Evolutionary conservation across 768 basidiomycete species (phyloP), one percentile per base, ranked within the genome.

Genomic region (Lactarius sanguifluus): DNA sequence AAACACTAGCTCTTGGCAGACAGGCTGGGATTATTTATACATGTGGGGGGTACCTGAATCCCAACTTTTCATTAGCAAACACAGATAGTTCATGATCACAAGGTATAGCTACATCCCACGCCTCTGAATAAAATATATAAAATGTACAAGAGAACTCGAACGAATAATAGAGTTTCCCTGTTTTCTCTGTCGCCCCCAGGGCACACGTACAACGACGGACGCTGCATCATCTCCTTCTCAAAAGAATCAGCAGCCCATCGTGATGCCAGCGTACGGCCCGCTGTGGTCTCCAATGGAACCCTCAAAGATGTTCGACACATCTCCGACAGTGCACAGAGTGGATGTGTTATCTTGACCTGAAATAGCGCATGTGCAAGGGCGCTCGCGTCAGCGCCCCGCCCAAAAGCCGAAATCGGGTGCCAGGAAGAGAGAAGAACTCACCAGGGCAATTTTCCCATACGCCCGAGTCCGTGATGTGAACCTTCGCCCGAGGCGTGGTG

Each of bases 271-370:
- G n/a, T 71, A 71, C 2, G 70, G 70, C 2, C 70, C 70, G 40
- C 50, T 57, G 20, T 71, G 70, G 57, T 71, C 18, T 5, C 1
- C 3, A 36, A 45, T 3, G 55, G 78, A 64, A 1, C 84, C 78
- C 9, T 75, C 75, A 28, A 85, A 81, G 62, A 90, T 77, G 34
- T 79, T 80, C 0, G 79, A 71, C 5, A 87, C 86, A 61, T 82
- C 82, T 1, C 86, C 87, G 23, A 80, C 79, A 9, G 73, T 79
- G 74, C 88, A 89, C 64, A 80, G 72, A 3, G 56, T 67, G 66
- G 80, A 83, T 6, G 80, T 70, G 71, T 90, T 89, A 67, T 90
- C 89, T 64, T 88, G 82, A 5, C 87, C 85, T 85, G 59, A 40
- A 60, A 25, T 1, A 20, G 43, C 12, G 12, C 10, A 13, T 38